Evolutionary conservation across 202 grass and related monocot species (phyloP).

Genomic region (Miscanthus sacchariflorus): DNA sequence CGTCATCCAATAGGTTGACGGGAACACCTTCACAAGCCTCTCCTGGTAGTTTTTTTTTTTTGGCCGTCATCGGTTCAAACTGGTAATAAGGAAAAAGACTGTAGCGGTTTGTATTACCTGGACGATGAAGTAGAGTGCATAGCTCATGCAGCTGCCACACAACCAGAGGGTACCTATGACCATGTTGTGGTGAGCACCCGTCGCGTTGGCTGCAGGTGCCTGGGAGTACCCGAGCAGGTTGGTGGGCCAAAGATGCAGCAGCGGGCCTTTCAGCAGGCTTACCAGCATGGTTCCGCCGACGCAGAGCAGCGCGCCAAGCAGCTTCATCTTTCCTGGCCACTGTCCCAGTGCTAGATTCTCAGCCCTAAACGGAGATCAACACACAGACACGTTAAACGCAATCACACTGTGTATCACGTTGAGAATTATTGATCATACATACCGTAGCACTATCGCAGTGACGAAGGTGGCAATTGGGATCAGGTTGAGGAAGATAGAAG

Average conservation of each 20-base stretch:
- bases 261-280: not conserved
- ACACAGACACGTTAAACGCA: not conserved
- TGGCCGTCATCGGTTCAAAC: not conserved
- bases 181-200: not conserved
- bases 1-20: not conserved
- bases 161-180: not conserved
- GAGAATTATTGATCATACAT: not conserved
- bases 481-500: not conserved
- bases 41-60: not conserved
- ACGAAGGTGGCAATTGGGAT: not conserved
- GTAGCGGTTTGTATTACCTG: not conserved
- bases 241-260: not conserved
- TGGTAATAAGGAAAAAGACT: not conserved
- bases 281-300: not conserved
- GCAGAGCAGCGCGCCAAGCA: not conserved
- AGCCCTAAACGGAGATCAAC: not conserved
- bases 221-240: not conserved
- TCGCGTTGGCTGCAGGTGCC: not conserved
- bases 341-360: not conserved
- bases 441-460: not conserved
- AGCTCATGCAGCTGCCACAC: not conserved
- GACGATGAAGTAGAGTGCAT: not conserved
- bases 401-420: not conserved
- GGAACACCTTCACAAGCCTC: not conserved
- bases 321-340: not conserved